phyloP scores from a whole-genome alignment of 2,329 filamentous ascomycete genomes.

The Acarospora socialis region DNA sequence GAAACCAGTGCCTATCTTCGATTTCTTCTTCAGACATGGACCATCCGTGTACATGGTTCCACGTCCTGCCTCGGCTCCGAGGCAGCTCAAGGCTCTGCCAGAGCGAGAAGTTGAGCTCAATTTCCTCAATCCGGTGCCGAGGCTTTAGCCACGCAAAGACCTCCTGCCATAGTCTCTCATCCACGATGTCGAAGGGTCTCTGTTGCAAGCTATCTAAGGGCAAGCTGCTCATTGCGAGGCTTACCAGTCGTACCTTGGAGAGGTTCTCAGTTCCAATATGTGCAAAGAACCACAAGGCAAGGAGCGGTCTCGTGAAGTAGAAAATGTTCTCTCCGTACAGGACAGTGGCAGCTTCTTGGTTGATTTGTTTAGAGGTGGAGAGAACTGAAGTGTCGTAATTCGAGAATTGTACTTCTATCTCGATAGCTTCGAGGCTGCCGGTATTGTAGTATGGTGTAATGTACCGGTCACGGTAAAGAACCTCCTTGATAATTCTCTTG shows the following conservation, averaged over 20 bases:
- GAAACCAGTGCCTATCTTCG: too few relatives aligned
- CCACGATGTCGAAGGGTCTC: slow-evolving; percentile 6
- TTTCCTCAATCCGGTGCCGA: slow-evolving; percentile 6
- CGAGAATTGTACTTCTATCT: neutral
- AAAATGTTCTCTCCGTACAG: neutral
- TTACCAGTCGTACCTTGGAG: slow-evolving; percentile 5
- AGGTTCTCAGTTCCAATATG: slow-evolving; percentile 11
- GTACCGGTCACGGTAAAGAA: too few relatives aligned
- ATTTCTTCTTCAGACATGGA: too few relatives aligned
- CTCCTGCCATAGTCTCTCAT: slow-evolving; percentile 11
- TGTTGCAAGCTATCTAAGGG: neutral
- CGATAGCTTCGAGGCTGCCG: too few relatives aligned
- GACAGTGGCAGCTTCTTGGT: neutral
- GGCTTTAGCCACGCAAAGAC: slow-evolving; percentile 8
- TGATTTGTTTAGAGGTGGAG: neutral
- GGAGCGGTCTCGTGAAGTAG: slow-evolving; percentile 5
- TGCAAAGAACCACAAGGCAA: slow-evolving; percentile 12
- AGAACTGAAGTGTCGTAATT: neutral
- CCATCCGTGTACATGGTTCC: too few relatives aligned
- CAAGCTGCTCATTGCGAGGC: slow-evolving; percentile 9
- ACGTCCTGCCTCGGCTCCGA: too few relatives aligned
- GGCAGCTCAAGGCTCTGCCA: too few relatives aligned
- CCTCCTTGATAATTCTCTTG: too few relatives aligned
- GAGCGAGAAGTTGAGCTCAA: slow-evolving; percentile 5
- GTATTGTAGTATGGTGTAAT: too few relatives aligned